These are phyloP conservation scores for Globisporangium barbulae DNA, from an alignment of 352 stramenopile species.

Conservation along the genomic window DNA sequence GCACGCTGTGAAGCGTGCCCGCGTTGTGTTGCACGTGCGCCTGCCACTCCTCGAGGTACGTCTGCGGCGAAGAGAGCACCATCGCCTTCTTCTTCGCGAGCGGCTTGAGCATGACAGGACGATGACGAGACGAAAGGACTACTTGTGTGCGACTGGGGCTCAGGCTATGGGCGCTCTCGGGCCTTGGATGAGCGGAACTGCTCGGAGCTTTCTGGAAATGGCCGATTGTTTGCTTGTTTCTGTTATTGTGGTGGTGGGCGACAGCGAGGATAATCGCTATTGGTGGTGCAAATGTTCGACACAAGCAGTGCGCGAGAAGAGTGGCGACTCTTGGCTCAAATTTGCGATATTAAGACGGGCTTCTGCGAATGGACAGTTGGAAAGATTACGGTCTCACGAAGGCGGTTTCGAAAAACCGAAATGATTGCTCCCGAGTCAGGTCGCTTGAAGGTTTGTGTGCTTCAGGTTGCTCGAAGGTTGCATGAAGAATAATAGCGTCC, in stretches of 20 bases:
- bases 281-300: background rate
- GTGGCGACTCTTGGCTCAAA: background rate
- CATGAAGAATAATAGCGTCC: background rate
- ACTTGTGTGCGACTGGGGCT: background rate
- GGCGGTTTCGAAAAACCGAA: background rate
- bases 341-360: background rate
- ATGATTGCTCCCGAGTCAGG: background rate
- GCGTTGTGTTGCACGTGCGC: slow-evolving; percentile 29
- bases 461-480: background rate
- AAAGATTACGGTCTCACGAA: background rate
- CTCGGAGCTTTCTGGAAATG: background rate
- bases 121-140: background rate
- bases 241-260: background rate
- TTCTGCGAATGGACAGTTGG: background rate
- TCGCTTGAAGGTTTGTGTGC: background rate
- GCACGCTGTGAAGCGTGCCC: slow-evolving; percentile 17
- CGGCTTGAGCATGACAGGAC: slow-evolving; percentile 31
- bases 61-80: slow-evolving; percentile 28
- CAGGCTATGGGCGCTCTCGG: background rate
- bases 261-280: background rate
- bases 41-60: slow-evolving; percentile 42
- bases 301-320: too few relatives aligned
- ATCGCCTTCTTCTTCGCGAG: slow-evolving; percentile 42
- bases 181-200: background rate
- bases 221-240: background rate